A percentile compares a stretch with the other conserved stretches of the same genome.
Evolutionary conservation across 2,329 filamentous ascomycete species (phyloP).

Genomic region (Akanthomyces uredinophilus): DNA sequence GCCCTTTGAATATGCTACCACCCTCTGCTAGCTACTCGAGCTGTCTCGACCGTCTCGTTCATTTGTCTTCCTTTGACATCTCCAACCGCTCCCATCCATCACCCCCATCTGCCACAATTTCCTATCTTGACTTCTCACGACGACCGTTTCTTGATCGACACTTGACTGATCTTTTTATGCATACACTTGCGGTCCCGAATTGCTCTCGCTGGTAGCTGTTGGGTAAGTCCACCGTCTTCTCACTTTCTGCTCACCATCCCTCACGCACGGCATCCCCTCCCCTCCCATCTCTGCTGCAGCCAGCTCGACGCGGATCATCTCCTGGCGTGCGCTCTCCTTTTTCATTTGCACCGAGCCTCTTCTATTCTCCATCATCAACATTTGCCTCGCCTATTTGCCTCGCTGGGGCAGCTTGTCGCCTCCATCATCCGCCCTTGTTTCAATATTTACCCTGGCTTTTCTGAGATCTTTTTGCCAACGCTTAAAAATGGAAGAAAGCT

Average conservation of each 20-base stretch:
- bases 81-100: conserved; percentile 5
- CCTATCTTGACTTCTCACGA: conserved; percentile 11
- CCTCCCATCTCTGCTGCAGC: not conserved
- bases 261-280: not conserved
- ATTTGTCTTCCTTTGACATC: conserved; percentile 6
- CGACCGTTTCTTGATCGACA: conserved; percentile 3
- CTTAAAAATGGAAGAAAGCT: conserved; percentile 14
- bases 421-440: not conserved
- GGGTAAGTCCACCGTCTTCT: conserved; percentile 15
- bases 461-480: conserved; percentile 1
- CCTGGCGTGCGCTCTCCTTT: not conserved
- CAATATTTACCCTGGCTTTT: conserved; percentile 2
- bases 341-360: not conserved
- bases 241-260: conserved; percentile 9
- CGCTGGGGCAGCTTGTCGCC: not conserved
- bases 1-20: not conserved
- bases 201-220: conserved; percentile 25
- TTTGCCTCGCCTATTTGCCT: conserved; percentile 4
- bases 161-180: conserved; percentile 30
- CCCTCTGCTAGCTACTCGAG: not conserved
- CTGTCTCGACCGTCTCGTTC: not conserved
- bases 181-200: conserved; percentile 31
- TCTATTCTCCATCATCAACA: not conserved
- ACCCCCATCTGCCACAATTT: conserved; percentile 7
- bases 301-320: not conserved